A percentile compares a stretch with the other conserved stretches of the same genome.
phyloP scores from a whole-genome alignment of 2,329 filamentous ascomycete genomes.

The Aspergillus sp. region DNA sequence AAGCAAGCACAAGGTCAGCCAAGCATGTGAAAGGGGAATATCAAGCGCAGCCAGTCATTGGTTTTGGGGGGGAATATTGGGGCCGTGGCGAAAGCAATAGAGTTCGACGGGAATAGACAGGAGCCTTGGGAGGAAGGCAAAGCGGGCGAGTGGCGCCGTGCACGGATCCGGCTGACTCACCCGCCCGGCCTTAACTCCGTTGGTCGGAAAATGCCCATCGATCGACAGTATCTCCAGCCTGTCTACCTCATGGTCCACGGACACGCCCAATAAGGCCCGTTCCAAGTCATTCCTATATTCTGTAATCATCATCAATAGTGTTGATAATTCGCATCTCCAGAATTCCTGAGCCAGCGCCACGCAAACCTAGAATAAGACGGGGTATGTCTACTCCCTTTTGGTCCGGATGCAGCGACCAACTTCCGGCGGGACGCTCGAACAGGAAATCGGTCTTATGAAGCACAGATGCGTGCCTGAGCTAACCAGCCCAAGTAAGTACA shows the following conservation, averaged over 20 bases:
- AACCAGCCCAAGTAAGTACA: slow-evolving; percentile 10
- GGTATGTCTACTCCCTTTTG: slow-evolving; percentile 10
- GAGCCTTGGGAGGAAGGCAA: slow-evolving; percentile 2
- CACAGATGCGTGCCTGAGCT: slow-evolving; percentile 16
- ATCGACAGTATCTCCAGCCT: not conserved
- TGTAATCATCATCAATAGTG: not conserved
- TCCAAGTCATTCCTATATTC: not conserved
- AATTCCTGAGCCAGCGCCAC: slow-evolving; percentile 12
- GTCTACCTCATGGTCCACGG: not conserved
- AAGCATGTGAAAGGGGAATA: slow-evolving; percentile 4
- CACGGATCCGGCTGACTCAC: slow-evolving; percentile 1
- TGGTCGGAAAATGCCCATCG: not conserved
- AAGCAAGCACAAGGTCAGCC: slow-evolving; percentile 1
- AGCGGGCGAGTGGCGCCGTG: not conserved
- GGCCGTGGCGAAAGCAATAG: slow-evolving; percentile 14
- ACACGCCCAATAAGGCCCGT: not conserved
- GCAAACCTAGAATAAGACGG: slow-evolving; percentile 1
- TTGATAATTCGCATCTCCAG: not conserved
- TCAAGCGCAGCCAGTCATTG: not conserved
- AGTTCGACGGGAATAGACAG: not conserved
- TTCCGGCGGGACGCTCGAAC: slow-evolving; percentile 8
- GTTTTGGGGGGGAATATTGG: not conserved
- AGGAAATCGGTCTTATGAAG: slow-evolving; percentile 6
- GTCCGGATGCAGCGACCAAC: slow-evolving; percentile 16
- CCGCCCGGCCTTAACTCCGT: slow-evolving; percentile 1